These are phyloP conservation scores for Calocybe gambosa DNA, from an alignment of 1,284 basidiomycete species.

Conservation along the genomic window DNA sequence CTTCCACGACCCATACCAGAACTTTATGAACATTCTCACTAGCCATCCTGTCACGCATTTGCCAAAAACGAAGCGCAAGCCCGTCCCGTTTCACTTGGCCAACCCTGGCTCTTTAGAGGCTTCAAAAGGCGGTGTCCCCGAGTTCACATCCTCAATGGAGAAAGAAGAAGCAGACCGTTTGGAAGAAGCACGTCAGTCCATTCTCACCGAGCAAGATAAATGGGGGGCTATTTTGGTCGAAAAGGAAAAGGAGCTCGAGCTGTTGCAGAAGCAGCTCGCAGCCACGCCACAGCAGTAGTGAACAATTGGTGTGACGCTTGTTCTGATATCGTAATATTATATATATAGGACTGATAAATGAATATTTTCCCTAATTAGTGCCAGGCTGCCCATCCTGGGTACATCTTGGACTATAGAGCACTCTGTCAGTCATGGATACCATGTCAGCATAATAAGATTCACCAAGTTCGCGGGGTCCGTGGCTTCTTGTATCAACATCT, in stretches of 20 bases:
- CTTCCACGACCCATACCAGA: slow-evolving; percentile 89
- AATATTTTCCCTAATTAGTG: slow-evolving; percentile 34
- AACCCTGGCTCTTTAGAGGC: slow-evolving; percentile 59
- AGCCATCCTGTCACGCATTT: slow-evolving; percentile 81
- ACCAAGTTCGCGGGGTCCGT: slow-evolving; percentile 72
- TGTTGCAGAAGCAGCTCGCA: slow-evolving; percentile 47
- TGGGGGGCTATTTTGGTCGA: slow-evolving; percentile 58
- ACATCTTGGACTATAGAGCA: slow-evolving; percentile 60
- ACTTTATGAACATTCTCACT: slow-evolving; percentile 82
- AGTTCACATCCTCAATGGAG: slow-evolving; percentile 81
- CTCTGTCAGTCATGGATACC: slow-evolving; percentile 2
- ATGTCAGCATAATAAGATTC: slow-evolving; percentile 22
- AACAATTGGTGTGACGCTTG: slow-evolving; percentile 2
- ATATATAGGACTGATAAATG: background rate
- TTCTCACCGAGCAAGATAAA: slow-evolving; percentile 60
- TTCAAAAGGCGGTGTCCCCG: slow-evolving; percentile 61
- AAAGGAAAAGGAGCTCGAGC: slow-evolving; percentile 66
- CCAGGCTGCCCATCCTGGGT: slow-evolving; percentile 84
- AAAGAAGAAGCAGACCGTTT: slow-evolving; percentile 79
- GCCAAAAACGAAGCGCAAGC: slow-evolving; percentile 56
- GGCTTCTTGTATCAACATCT: slow-evolving; percentile 85
- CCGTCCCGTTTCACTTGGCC: slow-evolving; percentile 66
- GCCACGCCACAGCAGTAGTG: slow-evolving; percentile 11
- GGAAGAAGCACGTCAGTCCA: slow-evolving; percentile 68
- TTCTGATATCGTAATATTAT: background rate